Evolutionary conservation across 75 land plant genomes (phyloP).

Genomic region (Larix kaempferi): DNA sequence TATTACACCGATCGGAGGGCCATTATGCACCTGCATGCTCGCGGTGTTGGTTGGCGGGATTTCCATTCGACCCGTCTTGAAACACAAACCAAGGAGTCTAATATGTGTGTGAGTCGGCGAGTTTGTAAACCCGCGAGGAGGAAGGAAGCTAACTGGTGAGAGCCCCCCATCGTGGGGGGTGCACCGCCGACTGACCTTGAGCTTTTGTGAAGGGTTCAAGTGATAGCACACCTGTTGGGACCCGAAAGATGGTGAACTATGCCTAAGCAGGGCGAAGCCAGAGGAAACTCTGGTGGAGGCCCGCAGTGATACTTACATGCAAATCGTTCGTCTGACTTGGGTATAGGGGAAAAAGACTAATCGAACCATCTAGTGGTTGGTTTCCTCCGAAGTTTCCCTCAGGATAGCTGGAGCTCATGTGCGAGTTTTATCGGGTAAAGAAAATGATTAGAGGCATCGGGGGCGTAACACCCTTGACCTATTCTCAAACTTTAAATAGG

Average conservation of each 20-base stretch:
- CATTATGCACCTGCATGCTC: too few relatives aligned
- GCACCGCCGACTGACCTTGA: neutral
- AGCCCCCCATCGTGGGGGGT: neutral
- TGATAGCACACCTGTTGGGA: neutral
- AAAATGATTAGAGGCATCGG: too few relatives aligned
- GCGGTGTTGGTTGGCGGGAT: too few relatives aligned
- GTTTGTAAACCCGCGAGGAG: neutral
- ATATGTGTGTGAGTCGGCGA: neutral
- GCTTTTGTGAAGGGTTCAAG: neutral
- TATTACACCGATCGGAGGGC: too few relatives aligned
- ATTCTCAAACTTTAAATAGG: too few relatives aligned
- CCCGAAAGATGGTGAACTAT: neutral
- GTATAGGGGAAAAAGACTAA: constrained; percentile 2
- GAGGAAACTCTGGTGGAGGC: neutral
- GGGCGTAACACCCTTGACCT: too few relatives aligned
- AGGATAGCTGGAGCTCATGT: neutral
- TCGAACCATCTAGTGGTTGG: constrained; percentile 5
- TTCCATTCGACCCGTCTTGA: too few relatives aligned
- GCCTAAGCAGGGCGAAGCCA: neutral
- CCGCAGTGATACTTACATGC: too few relatives aligned
- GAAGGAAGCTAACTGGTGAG: neutral
- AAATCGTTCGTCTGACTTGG: neutral
- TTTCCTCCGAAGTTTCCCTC: neutral
- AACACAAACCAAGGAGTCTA: neutral
- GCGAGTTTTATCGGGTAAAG: neutral